Evolutionary conservation across 1,284 basidiomycete genomes (phyloP).

Genomic region (Puccinia novopanici): DNA sequence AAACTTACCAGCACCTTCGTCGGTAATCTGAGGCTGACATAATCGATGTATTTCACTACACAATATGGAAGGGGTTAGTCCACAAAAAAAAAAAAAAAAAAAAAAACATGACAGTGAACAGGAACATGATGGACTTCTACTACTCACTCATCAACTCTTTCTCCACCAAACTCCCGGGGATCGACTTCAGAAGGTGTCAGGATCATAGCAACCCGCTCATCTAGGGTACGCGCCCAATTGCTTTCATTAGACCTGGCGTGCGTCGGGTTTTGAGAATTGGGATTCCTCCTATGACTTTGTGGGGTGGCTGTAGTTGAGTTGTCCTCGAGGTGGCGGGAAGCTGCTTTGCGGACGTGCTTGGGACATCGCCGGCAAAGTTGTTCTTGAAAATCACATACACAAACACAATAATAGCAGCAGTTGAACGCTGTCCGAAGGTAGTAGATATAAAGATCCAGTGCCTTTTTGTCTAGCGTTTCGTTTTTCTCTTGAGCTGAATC

Average conservation of each 20-base stretch:
- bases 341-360: constrained; percentile 71
- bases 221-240: constrained; percentile 81
- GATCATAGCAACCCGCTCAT: constrained; percentile 75
- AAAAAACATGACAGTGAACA: neutral
- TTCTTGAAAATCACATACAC: constrained; percentile 84
- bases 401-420: constrained; percentile 93
- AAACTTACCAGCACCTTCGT: constrained; percentile 92
- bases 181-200: constrained; percentile 75
- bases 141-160: constrained; percentile 79
- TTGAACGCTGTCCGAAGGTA: constrained; percentile 81
- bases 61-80: constrained; percentile 40
- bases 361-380: constrained; percentile 91
- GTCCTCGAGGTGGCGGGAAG: neutral
- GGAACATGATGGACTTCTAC: constrained; percentile 52
- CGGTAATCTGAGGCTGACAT: constrained; percentile 78
- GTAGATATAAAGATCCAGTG: constrained; percentile 79
- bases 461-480: constrained; percentile 62
- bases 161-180: constrained; percentile 80
- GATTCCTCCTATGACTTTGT: constrained; percentile 64
- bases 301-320: constrained; percentile 64
- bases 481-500: constrained; percentile 11
- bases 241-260: constrained; percentile 62
- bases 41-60: constrained; percentile 74
- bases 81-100: no score
- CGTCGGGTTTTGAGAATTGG: constrained; percentile 53